Evolutionary conservation across 495 filamentous ascomycete species (phyloP), one percentile per base, ranked within the genome.

Genomic region (Aspergillus bertholletiae): DNA sequence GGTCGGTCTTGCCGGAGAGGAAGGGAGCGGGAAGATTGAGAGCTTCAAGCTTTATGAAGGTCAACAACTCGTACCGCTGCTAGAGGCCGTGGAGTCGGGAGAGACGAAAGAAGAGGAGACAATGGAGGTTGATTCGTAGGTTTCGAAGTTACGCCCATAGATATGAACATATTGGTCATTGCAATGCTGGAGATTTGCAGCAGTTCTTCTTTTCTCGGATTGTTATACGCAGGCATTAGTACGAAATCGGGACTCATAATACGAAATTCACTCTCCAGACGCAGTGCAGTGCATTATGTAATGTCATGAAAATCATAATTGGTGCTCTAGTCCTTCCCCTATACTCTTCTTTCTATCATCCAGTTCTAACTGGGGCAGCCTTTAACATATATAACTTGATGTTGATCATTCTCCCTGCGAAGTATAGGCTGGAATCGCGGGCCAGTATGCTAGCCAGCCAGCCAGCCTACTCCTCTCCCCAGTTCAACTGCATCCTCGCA

Each of bases 1-100:
- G 46, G 86, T 90, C 20, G 92, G 92, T 17, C 56, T 87, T 46
- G 76, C 66, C 12, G 52, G 53, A 22, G 82, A 83, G 48, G 83
- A 77, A 5, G 67, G 70, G 51, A 72, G 66, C 60, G 68, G 67
- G 40, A 81, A 76, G 60, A 71, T 85, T 23, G 88, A 94, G 79
- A 85, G 83, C 68, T 98, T 98, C 74, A 90, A 88, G 80, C 78
- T 96, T 55, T 96, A 88, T 69, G 94, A 98, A 72, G 92, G 91
- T 5, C 84, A 88, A 68, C 88, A 93, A 51, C 87, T 96, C 51
- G 80, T 83, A 62, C 72, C 74, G 53, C 74, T 84, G 68, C 63
- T 88, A 64, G 85, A 87, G 67, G 74, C 79, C 24, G 71, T 86
- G 66, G 88, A 89, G 64, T 80, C 80, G 61, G 81, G 83, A 51